A percentile compares a stretch with the other conserved stretches of the same genome.
Evolutionary conservation across 2,329 filamentous ascomycete species (phyloP).

Genomic region (Trichoderma sp.): DNA sequence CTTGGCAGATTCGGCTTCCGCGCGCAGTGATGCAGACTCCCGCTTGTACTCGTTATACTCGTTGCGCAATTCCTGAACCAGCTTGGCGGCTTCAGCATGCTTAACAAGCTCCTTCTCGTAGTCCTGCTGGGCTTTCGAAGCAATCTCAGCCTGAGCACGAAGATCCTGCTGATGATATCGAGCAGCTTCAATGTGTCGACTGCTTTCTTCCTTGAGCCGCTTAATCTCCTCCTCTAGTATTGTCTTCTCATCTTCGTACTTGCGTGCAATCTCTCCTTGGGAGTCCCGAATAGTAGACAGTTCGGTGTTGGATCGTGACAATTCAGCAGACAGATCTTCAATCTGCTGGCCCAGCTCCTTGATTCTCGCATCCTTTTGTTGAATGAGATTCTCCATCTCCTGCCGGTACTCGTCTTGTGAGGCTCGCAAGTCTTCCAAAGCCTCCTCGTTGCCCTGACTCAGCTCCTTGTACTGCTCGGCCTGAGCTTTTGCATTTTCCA

Average conservation of each 20-base stretch:
- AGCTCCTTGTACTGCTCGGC: constrained; percentile 87
- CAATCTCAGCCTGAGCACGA: constrained; percentile 90
- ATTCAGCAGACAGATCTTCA: constrained; percentile 79
- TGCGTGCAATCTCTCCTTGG: constrained; percentile 71
- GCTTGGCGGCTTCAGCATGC: constrained; percentile 91
- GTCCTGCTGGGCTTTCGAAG: constrained; percentile 87
- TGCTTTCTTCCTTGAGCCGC: constrained; percentile 80
- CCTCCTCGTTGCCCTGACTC: constrained; percentile 84
- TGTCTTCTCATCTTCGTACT: constrained; percentile 79
- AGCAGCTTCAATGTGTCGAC: constrained; percentile 75
- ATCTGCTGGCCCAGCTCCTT: constrained; percentile 80
- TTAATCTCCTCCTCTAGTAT: constrained; percentile 76
- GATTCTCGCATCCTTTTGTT: constrained; percentile 77
- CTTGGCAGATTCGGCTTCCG: constrained; percentile 84
- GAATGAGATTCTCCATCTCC: constrained; percentile 74
- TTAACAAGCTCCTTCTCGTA: constrained; percentile 95
- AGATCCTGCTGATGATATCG: constrained; percentile 89
- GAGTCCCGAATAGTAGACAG: constrained; percentile 77
- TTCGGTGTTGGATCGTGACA: constrained; percentile 79
- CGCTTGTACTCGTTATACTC: constrained; percentile 84
- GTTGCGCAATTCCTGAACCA: constrained; percentile 72
- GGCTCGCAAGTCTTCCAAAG: constrained; percentile 74
- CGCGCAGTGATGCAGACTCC: constrained; percentile 70
- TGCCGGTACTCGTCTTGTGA: constrained; percentile 86
- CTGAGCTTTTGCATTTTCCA: constrained; percentile 79